Evolutionary conservation across 2,329 filamentous ascomycete genomes (phyloP), one percentile per base, ranked within the genome.

Genomic region (Colletotrichum sp.): DNA sequence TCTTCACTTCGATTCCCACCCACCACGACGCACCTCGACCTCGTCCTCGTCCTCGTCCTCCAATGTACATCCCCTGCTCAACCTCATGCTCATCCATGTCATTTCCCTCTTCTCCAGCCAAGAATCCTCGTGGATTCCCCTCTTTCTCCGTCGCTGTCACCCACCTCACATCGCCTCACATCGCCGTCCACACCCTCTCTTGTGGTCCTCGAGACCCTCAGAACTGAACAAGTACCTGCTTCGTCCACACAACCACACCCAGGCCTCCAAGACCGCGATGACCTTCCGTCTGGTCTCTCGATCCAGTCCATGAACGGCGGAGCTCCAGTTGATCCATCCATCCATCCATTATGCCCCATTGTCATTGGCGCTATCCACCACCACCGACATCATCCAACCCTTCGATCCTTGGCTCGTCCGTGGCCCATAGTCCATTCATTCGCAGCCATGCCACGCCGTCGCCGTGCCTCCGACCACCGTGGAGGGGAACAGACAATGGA

Each of bases 1-100:
- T 73, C 73, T 73, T 73, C 73, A 73, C 70, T 44, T 65, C 52
- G 34, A 72, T 76, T 76, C 69, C 70, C 64, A 69, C 73, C 63
- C 36, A 60, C 49, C 66, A 39, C 39, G 32, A n/a, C 28, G 24
- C 21, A 30, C 34, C 36, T 32, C 55, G 28, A 36, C 24, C 28
- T 32, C 44, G 28, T 57, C 66, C 39, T 34, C 21, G 8, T 12
- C 49, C n/a, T 21, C 57, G 39, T 28, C 26, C 39, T 55, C 65
- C 26, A 21, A 28, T 36, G 39, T 32, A 64, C 59, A 32, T 32
- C 16, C 26, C n/a, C 26, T n/a, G 28, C 30, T 21, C 26, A 32
- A 28, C 28, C 59, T 62, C 59, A 32, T 62, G 59, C 12, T n/a
- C 18, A 28, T 62, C 26, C 26, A 28, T 59, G 26, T 62, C 26